These are phyloP conservation scores for Colletotrichum melonis DNA, from an alignment of 2,329 filamentous ascomycete species.

Conservation along the genomic window DNA sequence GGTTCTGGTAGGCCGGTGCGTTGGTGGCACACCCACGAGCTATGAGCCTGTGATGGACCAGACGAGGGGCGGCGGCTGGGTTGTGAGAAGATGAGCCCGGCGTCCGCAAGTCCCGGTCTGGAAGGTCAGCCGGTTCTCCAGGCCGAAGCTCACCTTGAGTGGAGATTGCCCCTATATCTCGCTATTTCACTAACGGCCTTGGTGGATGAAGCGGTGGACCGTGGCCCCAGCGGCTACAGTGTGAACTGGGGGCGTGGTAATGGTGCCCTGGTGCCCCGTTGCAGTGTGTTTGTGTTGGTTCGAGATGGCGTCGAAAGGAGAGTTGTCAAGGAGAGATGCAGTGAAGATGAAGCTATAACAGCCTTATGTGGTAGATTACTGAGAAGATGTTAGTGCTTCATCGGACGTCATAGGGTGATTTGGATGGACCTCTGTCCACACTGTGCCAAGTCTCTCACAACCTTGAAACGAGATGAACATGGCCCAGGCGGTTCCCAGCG, in stretches of 20 bases:
- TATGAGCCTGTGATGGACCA: not conserved
- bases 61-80: not conserved
- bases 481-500: not conserved
- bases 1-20: not conserved
- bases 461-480: slow-evolving; percentile 34
- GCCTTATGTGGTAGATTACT: not conserved
- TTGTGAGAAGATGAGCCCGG: not conserved
- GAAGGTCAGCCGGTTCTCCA: slow-evolving; percentile 28
- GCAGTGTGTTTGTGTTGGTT: not conserved
- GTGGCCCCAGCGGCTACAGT: not conserved
- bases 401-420: not conserved
- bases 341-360: not conserved
- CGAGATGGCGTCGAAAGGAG: not conserved
- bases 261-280: too few relatives aligned
- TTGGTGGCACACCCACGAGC: too few relatives aligned
- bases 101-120: slow-evolving; percentile 30
- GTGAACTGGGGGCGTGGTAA: not conserved
- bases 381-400: not conserved
- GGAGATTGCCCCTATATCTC: slow-evolving; percentile 36
- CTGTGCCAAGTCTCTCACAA: slow-evolving; percentile 13
- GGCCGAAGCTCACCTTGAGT: slow-evolving; percentile 23
- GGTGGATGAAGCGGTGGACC: slow-evolving; percentile 15
- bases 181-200: slow-evolving; percentile 12
- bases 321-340: not conserved
- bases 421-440: not conserved